A percentile compares a stretch with the other conserved stretches of the same genome.
Conservation (phyloP, 345 rosid genomes). For the Jatropha curcas region DNA sequence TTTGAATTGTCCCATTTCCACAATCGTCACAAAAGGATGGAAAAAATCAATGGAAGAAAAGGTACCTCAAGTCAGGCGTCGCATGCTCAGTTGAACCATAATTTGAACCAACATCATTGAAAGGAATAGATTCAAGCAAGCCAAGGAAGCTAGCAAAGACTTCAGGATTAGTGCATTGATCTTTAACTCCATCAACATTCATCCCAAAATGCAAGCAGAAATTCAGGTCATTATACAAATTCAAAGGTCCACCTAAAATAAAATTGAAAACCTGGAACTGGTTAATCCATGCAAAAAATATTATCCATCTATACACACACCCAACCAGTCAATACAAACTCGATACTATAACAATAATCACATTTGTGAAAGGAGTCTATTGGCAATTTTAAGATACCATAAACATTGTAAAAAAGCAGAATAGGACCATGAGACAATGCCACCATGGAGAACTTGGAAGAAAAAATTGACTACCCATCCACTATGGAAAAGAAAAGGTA, state of each 20-base stretch:
- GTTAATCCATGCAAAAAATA: neutral
- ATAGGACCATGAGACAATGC: slow-evolving; percentile 7
- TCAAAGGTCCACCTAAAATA: slow-evolving; percentile 47
- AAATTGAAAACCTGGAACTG: neutral
- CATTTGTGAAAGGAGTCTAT: neutral
- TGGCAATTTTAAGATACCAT: slow-evolving; percentile 7
- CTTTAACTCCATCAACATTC: slow-evolving; percentile 51
- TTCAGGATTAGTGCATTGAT: slow-evolving; percentile 70
- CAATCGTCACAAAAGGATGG: neutral
- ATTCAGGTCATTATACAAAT: slow-evolving; percentile 45
- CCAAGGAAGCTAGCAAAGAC: slow-evolving; percentile 75
- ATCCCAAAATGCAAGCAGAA: slow-evolving; percentile 58
- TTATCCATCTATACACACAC: slow-evolving; percentile 5
- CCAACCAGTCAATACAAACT: neutral
- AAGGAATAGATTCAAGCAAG: slow-evolving; percentile 82
- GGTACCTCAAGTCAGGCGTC: slow-evolving; percentile 60
- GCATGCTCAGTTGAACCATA: slow-evolving; percentile 54
- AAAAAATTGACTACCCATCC: neutral
- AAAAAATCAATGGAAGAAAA: slow-evolving; percentile 15
- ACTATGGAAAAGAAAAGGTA: neutral
- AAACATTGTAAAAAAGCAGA: slow-evolving; percentile 5
- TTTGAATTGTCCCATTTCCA: slow-evolving; percentile 5
- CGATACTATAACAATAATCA: neutral
- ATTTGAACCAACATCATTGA: slow-evolving; percentile 60
- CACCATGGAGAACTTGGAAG: slow-evolving; percentile 6